Evolutionary conservation across 768 basidiomycete species (phyloP).

Genomic region (Terana coerulea): DNA sequence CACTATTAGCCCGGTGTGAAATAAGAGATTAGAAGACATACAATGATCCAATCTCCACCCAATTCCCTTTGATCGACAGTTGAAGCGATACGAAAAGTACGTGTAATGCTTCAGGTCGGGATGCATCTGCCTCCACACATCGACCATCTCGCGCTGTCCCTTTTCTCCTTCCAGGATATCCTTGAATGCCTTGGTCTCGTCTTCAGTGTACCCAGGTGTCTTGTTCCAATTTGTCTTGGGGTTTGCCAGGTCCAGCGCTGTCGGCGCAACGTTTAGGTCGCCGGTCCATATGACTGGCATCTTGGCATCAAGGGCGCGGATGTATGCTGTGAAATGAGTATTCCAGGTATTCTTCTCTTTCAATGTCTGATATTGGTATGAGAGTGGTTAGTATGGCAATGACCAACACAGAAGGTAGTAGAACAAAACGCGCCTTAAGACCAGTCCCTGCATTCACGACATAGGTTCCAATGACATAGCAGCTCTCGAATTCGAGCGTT

Average conservation of each 20-base stretch:
- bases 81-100: slow-evolving; percentile 82
- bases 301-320: slow-evolving; percentile 66
- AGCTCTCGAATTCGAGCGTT: slow-evolving; percentile 73
- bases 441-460: slow-evolving; percentile 78
- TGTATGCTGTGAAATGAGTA: slow-evolving; percentile 65
- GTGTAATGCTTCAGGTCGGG: slow-evolving; percentile 72
- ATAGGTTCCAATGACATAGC: slow-evolving; percentile 75
- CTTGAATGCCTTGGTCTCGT: slow-evolving; percentile 72
- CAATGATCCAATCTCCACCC: slow-evolving; percentile 90
- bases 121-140: slow-evolving; percentile 75
- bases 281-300: slow-evolving; percentile 90
- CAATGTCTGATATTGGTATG: slow-evolving; percentile 58
- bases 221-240: slow-evolving; percentile 83
- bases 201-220: slow-evolving; percentile 78
- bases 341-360: slow-evolving; percentile 80
- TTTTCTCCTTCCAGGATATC: slow-evolving; percentile 50
- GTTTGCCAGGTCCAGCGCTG: slow-evolving; percentile 65
- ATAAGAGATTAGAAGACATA: slow-evolving; percentile 39
- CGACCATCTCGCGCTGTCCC: slow-evolving; percentile 47
- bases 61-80: slow-evolving; percentile 73
- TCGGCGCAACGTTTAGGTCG: slow-evolving; percentile 85
- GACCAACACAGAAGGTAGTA: background rate
- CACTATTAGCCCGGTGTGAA: background rate
- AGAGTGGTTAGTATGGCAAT: background rate
- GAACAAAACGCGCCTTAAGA: slow-evolving; percentile 52